These are phyloP conservation scores for Kockovaella imperatae DNA, from an alignment of 768 basidiomycete species.

Conservation along the genomic window DNA sequence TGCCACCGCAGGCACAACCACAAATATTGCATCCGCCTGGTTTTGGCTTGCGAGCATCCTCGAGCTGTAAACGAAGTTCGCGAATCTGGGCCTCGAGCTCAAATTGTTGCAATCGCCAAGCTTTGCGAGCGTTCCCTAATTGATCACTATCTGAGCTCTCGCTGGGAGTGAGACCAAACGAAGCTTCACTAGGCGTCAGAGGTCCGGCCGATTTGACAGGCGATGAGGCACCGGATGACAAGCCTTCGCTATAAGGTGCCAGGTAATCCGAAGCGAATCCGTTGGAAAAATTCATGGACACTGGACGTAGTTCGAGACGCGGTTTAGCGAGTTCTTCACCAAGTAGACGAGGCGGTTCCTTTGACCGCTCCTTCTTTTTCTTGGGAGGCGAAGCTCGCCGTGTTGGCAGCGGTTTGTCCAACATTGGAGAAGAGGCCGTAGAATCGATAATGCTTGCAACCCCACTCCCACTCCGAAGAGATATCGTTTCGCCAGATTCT, in stretches of 20 bases:
- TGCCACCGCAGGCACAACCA: constrained; percentile 13
- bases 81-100: constrained; percentile 24
- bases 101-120: constrained; percentile 14
- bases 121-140: constrained; percentile 15
- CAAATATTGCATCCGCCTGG: constrained; percentile 8
- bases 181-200: background rate
- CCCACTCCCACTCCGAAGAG: too few species aligned
- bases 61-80: constrained; percentile 1
- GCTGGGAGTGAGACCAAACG: background rate
- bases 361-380: background rate
- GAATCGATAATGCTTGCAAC: too few species aligned
- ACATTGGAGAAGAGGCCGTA: too few species aligned
- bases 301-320: constrained; percentile 26
- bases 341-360: background rate
- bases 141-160: too few species aligned
- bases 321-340: constrained; percentile 7
- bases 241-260: background rate
- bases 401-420: too few species aligned
- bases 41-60: constrained; percentile 2
- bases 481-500: too few species aligned
- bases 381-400: too few species aligned
- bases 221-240: background rate
- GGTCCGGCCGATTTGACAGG: background rate
- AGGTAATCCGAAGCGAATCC: constrained; percentile 27
- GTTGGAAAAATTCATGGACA: constrained; percentile 27